A percentile compares a stretch with the other conserved stretches of the same genome.
These are phyloP conservation scores for Aspergillus sclerotioniger DNA, from an alignment of 495 filamentous ascomycete species.

Conservation along the genomic window DNA sequence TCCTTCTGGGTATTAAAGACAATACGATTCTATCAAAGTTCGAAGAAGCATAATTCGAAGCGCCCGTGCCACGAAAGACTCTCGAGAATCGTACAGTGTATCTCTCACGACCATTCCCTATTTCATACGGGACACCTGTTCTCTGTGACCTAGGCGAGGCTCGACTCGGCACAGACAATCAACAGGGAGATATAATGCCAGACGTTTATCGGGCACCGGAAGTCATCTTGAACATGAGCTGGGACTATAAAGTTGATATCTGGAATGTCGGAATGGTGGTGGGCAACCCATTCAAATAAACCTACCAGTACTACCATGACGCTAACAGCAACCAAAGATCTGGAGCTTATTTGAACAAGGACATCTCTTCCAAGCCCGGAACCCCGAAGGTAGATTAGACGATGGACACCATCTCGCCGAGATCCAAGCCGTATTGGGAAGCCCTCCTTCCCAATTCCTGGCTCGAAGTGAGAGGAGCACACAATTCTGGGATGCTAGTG, in stretches of 20 bases:
- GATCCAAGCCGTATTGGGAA: constrained; percentile 40
- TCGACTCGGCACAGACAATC: constrained; percentile 26
- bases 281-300: constrained; percentile 12
- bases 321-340: constrained; percentile 27
- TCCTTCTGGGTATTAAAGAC: constrained; percentile 31
- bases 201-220: constrained; percentile 42
- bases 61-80: constrained; percentile 26
- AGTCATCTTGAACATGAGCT: constrained; percentile 36
- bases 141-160: constrained; percentile 34
- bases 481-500: constrained; percentile 23
- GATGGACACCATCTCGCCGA: constrained; percentile 40
- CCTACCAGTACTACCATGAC: not conserved
- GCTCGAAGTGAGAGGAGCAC: constrained; percentile 21
- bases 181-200: constrained; percentile 31
- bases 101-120: constrained; percentile 21
- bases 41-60: constrained; percentile 25
- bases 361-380: constrained; percentile 37
- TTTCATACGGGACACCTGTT: constrained; percentile 20
- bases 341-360: constrained; percentile 45
- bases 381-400: constrained; percentile 34
- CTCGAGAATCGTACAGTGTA: constrained; percentile 24
- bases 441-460: constrained; percentile 35
- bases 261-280: constrained; percentile 48
- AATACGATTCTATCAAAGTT: constrained; percentile 27
- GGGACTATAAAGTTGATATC: constrained; percentile 41